Conservation (phyloP, 192 early-diverging fungal species). For the Coemansia sp. region DNA sequence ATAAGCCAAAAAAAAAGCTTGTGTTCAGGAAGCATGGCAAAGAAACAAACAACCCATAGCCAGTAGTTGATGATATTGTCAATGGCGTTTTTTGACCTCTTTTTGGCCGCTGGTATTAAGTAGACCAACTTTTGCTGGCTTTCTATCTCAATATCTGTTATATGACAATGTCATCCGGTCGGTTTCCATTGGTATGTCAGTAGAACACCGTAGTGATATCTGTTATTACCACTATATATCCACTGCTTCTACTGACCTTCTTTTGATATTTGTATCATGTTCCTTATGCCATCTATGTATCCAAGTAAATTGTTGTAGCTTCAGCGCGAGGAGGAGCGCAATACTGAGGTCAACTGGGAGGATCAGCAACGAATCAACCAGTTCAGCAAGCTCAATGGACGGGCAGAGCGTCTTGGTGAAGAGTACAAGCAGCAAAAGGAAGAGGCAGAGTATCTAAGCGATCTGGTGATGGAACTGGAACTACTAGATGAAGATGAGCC, state of each 20-base stretch:
- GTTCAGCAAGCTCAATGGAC: conserved; percentile 84
- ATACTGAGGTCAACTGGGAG: conserved; percentile 93
- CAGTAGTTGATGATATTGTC: too few relatives aligned
- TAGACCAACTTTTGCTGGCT: neutral
- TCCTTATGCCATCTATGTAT: conserved; percentile 10
- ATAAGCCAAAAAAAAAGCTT: conserved; percentile 3
- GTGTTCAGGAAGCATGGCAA: neutral
- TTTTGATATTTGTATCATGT: neutral
- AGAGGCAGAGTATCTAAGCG: conserved; percentile 93
- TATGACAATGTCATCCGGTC: conserved; percentile 8
- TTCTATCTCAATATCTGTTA: neutral
- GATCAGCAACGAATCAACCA: conserved; percentile 96
- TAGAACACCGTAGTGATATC: too few relatives aligned
- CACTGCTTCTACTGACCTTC: neutral
- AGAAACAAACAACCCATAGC: too few relatives aligned
- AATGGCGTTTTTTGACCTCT: neutral
- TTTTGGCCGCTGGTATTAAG: neutral
- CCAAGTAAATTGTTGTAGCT: conserved; percentile 46
- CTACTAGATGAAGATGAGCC: conserved; percentile 85
- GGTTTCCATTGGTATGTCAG: conserved; percentile 14
- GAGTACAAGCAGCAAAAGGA: conserved; percentile 77
- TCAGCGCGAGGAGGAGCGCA: conserved; percentile 73
- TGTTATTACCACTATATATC: neutral
- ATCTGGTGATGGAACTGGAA: conserved; percentile 89
- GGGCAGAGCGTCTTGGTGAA: conserved; percentile 75